Conservation (phyloP, 2,329 filamentous ascomycete species). For the Diaporthe caulivora region DNA sequence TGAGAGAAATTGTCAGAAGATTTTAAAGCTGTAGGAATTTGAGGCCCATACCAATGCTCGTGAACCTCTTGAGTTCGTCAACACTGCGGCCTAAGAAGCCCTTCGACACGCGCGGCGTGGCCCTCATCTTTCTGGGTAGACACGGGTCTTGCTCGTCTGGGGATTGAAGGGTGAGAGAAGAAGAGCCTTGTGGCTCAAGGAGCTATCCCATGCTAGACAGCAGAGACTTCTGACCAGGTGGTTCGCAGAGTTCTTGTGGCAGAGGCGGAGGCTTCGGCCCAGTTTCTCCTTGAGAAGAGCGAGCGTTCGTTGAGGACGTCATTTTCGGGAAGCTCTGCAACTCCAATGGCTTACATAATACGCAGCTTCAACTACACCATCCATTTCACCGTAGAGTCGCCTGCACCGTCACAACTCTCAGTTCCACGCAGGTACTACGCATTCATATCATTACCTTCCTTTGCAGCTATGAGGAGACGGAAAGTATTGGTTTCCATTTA, state of each 20-base stretch:
- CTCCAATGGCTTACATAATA: conserved; percentile 14
- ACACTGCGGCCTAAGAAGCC: conserved; percentile 70
- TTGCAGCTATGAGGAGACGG: too few species aligned
- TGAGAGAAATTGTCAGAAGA: conserved; percentile 38
- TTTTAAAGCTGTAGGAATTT: not conserved
- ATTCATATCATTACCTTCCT: not conserved
- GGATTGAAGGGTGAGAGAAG: not conserved
- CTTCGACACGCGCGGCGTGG: conserved; percentile 59
- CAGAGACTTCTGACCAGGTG: not conserved
- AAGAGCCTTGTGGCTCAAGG: conserved; percentile 32
- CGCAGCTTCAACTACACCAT: not conserved
- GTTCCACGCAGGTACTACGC: too few species aligned
- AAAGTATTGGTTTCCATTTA: not conserved
- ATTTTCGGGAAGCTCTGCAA: conserved; percentile 26
- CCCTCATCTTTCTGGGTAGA: conserved; percentile 57
- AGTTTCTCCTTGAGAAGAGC: not conserved
- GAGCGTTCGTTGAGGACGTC: conserved; percentile 6
- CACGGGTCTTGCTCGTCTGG: not conserved
- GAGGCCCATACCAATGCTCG: conserved; percentile 63
- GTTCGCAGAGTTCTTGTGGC: not conserved
- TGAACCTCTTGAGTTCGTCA: conserved; percentile 70
- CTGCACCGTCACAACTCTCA: too few species aligned
- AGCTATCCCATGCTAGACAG: conserved; percentile 21
- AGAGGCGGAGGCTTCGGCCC: not conserved
- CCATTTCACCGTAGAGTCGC: too few species aligned